Conservation (phyloP, 2,329 filamentous ascomycete genomes). For the Trichoderma aggressivum region DNA sequence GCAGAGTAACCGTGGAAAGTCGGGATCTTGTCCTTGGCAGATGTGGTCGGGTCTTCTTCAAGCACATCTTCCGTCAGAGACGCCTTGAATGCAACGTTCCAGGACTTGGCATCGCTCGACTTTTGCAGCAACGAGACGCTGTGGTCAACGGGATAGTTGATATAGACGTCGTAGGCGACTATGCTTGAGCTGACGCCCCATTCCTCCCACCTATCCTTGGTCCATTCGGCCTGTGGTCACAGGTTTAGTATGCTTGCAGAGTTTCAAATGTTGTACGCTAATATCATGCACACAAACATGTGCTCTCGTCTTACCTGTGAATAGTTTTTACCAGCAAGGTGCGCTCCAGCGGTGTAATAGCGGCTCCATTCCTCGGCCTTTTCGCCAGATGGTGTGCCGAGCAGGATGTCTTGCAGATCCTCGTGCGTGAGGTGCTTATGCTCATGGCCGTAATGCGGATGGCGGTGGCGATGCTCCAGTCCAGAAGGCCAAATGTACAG, state of each 20-base stretch:
- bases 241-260: conserved; percentile 7
- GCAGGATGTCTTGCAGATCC: conserved; percentile 54
- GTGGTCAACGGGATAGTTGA: conserved; percentile 74
- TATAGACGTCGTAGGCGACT: conserved; percentile 69
- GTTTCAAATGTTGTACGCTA: neutral
- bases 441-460: conserved; percentile 25
- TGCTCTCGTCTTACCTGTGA: conserved; percentile 51
- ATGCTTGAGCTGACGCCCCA: conserved; percentile 65
- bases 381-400: conserved; percentile 55
- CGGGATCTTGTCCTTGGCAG: conserved; percentile 69
- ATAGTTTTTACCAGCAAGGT: conserved; percentile 73
- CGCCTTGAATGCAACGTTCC: conserved; percentile 72
- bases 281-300: neutral
- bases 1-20: conserved; percentile 96
- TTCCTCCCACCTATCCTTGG: conserved; percentile 67
- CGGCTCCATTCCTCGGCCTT: conserved; percentile 67
- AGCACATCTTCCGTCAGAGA: conserved; percentile 80
- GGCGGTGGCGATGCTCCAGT: conserved; percentile 23
- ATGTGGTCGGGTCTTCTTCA: conserved; percentile 75
- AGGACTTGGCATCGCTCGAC: conserved; percentile 36
- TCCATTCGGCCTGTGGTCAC: conserved; percentile 62
- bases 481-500: conserved; percentile 39
- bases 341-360: conserved; percentile 74
- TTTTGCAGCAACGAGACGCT: conserved; percentile 61
- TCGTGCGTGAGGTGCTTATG: conserved; percentile 38